Conservation (phyloP, 148 eudicot species). For the Diospyros lotus region DNA sequence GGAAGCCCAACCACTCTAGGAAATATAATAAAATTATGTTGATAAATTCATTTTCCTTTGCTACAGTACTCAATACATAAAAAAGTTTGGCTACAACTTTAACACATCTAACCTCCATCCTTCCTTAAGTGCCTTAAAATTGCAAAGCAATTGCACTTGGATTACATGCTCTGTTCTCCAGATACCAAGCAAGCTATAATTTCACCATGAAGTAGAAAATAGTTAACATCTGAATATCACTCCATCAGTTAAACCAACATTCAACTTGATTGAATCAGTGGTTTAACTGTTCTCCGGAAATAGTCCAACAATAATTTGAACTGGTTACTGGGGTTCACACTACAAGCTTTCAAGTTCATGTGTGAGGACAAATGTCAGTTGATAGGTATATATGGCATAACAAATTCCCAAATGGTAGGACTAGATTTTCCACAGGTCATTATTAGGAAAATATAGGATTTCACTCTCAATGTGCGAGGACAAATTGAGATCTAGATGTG, state of each 20-base stretch:
- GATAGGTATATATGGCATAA: background rate
- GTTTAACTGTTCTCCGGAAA: no score
- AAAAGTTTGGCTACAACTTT: background rate
- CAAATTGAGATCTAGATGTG: no score
- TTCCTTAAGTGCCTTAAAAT: background rate
- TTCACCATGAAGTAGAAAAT: no score
- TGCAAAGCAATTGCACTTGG: background rate
- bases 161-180: no score
- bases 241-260: no score
- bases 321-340: no score
- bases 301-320: no score
- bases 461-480: no score
- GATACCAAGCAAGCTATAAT: no score
- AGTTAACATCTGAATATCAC: no score
- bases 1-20: background rate
- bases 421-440: background rate
- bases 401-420: background rate
- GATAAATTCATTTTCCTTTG: background rate
- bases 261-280: no score
- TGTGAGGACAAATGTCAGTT: background rate
- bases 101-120: background rate
- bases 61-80: background rate
- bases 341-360: background rate
- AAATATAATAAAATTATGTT: background rate
- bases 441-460: background rate